Base-by-base conservation (phyloP, 2,329 filamentous ascomycete genomes). In the Fusarium redolens region DNA sequence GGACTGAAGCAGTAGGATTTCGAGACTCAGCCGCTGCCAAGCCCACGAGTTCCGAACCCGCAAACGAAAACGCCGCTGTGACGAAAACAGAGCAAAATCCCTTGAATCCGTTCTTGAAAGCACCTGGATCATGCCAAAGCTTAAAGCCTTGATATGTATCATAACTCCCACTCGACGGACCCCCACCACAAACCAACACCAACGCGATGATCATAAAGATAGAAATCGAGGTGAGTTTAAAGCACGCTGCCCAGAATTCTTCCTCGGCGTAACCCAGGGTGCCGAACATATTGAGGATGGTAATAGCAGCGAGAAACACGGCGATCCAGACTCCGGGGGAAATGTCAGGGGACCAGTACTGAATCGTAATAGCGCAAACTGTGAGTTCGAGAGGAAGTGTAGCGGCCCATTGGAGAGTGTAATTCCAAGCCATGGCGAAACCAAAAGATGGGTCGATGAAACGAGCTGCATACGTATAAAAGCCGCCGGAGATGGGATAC, bases 61-160 rank as follows among this genome's bases (percentile, higher is more conserved):
- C 88, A 75, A 92, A 93, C 40, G 91, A 85, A 74, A 93, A 93
- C 12, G 91, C 91, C 6, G 91, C 91, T 0, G 89, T 92, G 57
- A 92, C 91, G 69, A 93, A 92, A 64, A 92, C 89, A 61, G 86
- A 88, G 81, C 91, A 93, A 72, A 93, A 88, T 4, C 92, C 92
- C 62, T 90, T 89, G 83, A 93, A 92, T n/a, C 91, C 91, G 75
- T 92, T 88, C 80, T 92, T 84, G 80, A 93, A 93, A 3, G 85
- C 84, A 5, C 85, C 85, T 0, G 85, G 81, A 12, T 78, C 69
- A 11, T 69, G 28, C 76, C 81, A 82, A 65, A 77, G 63, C 31
- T 82, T 80, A 22, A 82, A 80, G 8, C 87, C 85, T 72, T 78
- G 81, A 72, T 84, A 86, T 5, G 83, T 72, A 70, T 81, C 79